Evolutionary conservation across 176 grass and related monocot species (phyloP).

Genomic region (Saccharum spontaneum): DNA sequence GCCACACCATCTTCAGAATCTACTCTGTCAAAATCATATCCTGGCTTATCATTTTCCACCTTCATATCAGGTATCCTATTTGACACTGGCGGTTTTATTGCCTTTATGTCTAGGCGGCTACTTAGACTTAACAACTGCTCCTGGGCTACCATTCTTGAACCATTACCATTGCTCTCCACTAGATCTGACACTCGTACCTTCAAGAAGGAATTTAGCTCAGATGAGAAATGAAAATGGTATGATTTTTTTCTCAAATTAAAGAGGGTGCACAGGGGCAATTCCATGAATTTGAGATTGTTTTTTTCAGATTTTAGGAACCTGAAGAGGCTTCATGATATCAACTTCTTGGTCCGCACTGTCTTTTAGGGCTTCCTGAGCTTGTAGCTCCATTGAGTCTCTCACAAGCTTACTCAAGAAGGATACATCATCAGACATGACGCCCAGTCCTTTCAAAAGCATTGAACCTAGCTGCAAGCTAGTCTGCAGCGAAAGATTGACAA

Average conservation of each 20-base stretch:
- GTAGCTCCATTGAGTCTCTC: slow-evolving; percentile 85
- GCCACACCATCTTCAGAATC: slow-evolving; percentile 73
- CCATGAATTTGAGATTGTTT: background rate
- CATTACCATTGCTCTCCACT: slow-evolving; percentile 49
- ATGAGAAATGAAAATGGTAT: slow-evolving; percentile 17
- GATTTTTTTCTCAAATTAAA: background rate
- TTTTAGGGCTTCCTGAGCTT: slow-evolving; percentile 79
- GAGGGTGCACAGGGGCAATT: background rate
- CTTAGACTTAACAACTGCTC: slow-evolving; percentile 66
- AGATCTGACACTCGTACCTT: slow-evolving; percentile 88
- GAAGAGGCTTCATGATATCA: slow-evolving; percentile 73
- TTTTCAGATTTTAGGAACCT: slow-evolving; percentile 47
- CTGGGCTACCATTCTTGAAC: slow-evolving; percentile 40
- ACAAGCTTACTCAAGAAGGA: slow-evolving; percentile 92
- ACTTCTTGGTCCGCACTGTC: slow-evolving; percentile 40
- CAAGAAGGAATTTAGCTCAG: slow-evolving; percentile 32
- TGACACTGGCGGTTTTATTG: slow-evolving; percentile 22
- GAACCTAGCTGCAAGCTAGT: slow-evolving; percentile 92
- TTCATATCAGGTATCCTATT: slow-evolving; percentile 19
- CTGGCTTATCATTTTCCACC: slow-evolving; percentile 17
- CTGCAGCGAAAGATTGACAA: slow-evolving; percentile 49
- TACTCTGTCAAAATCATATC: slow-evolving; percentile 15
- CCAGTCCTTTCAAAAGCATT: slow-evolving; percentile 77
- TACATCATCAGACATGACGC: slow-evolving; percentile 98
- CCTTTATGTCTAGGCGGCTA: slow-evolving; percentile 49